Base-by-base conservation (phyloP, 345 rosid species). In the Garcia nutans region DNA sequence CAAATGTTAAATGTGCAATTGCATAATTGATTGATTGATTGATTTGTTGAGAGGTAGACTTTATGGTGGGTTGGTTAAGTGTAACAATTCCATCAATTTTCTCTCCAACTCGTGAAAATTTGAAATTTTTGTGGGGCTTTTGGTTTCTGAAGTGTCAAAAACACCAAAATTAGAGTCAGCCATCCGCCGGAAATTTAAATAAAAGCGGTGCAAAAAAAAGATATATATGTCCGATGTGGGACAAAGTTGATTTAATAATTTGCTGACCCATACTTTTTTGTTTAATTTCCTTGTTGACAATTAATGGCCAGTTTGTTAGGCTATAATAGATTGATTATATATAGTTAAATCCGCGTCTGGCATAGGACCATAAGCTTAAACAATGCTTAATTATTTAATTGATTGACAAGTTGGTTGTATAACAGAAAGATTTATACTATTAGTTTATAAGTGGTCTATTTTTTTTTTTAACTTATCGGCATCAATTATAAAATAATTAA, bases 161-260 rank as follows among this genome's bases (percentile, higher is more conserved):
- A 6, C 57, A 71, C 77, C 83, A 79, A 79, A 60, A 79, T 62
- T 70, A 70, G 44, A 60, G 81, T 77, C 83, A 55, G 60, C 80
- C 9, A 70, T 65, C 47, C 50, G 44, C 73, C 65, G 31, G 23
- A 37, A 33, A 28, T 10, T 31, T 20, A 42, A 42, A 64, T n/a
- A 45, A 65, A 73, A 45, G 65, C 11, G 49, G 61, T 45, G 41
- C 77, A 74, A 61, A 42, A 74, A 74, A 68, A 80, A 80, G 70
- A 70, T 65, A 37, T 37, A 37, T 37, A 37, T 54, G 47, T 44
- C 15, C 41, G 5, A 15, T 62, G 77, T 77, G 73, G 78, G 80
- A 59, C 75, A 76, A 23, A 37, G 15, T 23, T 12, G 19, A 52
- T 12, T 10, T 15, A 12, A 52, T 52, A 69, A 72, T 50, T 37